These are phyloP conservation scores for Fusarium torulosum DNA, from an alignment of 2,329 filamentous ascomycete genomes.

Conservation along the genomic window DNA sequence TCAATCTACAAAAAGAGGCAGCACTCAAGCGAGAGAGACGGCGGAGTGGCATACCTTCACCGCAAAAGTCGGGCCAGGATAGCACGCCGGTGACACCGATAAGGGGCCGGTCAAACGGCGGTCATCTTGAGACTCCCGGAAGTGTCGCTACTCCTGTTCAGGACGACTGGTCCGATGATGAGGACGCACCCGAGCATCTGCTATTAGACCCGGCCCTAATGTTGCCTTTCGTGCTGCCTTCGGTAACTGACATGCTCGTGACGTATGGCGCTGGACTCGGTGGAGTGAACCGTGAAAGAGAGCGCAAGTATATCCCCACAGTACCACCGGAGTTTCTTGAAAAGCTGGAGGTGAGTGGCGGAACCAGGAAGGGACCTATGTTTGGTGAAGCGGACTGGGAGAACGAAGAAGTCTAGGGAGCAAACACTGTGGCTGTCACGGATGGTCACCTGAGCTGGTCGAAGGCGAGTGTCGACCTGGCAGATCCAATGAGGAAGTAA, in stretches of 20 bases:
- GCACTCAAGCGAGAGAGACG: conserved; percentile 69
- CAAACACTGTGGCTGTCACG: conserved; percentile 16
- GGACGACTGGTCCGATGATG: conserved; percentile 64
- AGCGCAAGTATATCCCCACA: conserved; percentile 94
- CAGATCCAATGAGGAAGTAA: conserved; percentile 1
- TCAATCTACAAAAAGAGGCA: conserved; percentile 81
- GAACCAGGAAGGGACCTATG: conserved; percentile 64
- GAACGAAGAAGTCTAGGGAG: conserved; percentile 68
- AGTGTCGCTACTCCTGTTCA: conserved; percentile 56
- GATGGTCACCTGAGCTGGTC: conserved; percentile 2
- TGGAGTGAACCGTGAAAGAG: conserved; percentile 89
- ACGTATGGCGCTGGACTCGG: conserved; percentile 96
- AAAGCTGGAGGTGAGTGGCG: conserved; percentile 77
- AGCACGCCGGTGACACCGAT: conserved; percentile 61
- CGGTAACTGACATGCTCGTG: conserved; percentile 96
- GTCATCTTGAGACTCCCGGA: conserved; percentile 58
- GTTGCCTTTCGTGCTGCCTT: conserved; percentile 94
- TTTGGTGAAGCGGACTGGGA: conserved; percentile 76
- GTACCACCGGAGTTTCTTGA: conserved; percentile 93
- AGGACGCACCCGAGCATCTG: conserved; percentile 78
- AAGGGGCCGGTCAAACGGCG: conserved; percentile 57
- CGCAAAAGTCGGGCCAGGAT: conserved; percentile 52
- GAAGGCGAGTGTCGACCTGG: background rate
- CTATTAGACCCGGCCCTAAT: conserved; percentile 91
- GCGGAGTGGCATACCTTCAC: conserved; percentile 62